Conservation (phyloP, 2,329 filamentous ascomycete genomes). For the Fusarium tricinctum region DNA sequence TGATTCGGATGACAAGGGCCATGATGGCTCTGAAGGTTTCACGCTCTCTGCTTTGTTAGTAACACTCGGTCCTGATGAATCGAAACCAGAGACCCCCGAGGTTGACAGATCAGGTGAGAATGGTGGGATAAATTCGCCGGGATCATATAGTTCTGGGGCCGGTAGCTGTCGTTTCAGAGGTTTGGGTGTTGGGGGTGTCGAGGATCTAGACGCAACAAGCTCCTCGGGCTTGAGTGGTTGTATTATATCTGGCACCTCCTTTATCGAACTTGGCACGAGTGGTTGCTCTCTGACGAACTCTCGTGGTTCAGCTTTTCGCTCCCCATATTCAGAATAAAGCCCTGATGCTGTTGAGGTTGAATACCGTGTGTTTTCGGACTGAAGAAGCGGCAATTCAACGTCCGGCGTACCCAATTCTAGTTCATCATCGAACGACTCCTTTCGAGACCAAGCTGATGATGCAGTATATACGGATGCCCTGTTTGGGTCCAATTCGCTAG, state of each 20-base stretch:
- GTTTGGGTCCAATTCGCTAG: conserved; percentile 20
- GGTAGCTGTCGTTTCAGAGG: conserved; percentile 15
- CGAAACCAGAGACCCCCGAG: neutral
- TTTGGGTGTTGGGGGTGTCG: conserved; percentile 26
- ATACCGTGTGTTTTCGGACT: conserved; percentile 22
- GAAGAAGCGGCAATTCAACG: conserved; percentile 23
- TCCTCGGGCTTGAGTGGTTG: conserved; percentile 24
- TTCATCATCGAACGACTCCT: neutral
- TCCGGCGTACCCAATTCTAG: conserved; percentile 21
- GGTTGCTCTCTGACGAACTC: conserved; percentile 27
- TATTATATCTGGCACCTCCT: conserved; percentile 15
- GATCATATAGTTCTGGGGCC: conserved; percentile 17
- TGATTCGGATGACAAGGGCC: conserved; percentile 31
- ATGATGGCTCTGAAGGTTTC: conserved; percentile 18
- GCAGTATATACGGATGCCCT: conserved; percentile 23
- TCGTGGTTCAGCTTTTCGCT: conserved; percentile 13
- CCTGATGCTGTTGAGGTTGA: conserved; percentile 36
- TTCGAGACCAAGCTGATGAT: conserved; percentile 22
- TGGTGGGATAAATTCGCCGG: conserved; percentile 22
- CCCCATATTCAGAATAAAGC: conserved; percentile 23
- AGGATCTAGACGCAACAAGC: conserved; percentile 16
- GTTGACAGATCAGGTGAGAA: conserved; percentile 15
- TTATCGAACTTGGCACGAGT: conserved; percentile 11
- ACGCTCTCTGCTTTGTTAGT: neutral
- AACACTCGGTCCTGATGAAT: neutral